These are phyloP conservation scores for Penicillium olsonii DNA, from an alignment of 2,329 filamentous ascomycete species.

Conservation along the genomic window DNA sequence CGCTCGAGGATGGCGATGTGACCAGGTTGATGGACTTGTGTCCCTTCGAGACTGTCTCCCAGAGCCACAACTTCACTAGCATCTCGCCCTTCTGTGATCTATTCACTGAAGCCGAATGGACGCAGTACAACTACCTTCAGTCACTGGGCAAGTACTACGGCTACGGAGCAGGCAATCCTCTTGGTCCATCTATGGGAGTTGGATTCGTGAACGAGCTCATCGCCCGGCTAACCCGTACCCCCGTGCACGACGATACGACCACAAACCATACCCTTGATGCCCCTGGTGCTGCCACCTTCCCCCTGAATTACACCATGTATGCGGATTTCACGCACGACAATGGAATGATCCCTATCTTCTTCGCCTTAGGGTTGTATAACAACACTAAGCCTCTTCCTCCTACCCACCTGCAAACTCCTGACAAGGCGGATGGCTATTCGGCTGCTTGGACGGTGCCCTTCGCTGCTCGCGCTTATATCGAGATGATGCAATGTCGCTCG, in stretches of 20 bases:
- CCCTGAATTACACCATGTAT: slow-evolving; percentile 68
- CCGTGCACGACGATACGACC: slow-evolving; percentile 71
- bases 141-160: slow-evolving; percentile 83
- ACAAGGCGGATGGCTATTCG: slow-evolving; percentile 67
- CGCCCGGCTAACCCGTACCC: slow-evolving; percentile 69
- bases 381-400: slow-evolving; percentile 57
- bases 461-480: slow-evolving; percentile 76
- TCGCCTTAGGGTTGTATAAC: slow-evolving; percentile 78
- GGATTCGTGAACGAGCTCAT: slow-evolving; percentile 88
- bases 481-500: slow-evolving; percentile 73
- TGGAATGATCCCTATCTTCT: slow-evolving; percentile 74
- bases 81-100: slow-evolving; percentile 74
- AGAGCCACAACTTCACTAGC: slow-evolving; percentile 48
- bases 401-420: slow-evolving; percentile 49
- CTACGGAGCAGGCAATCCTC: slow-evolving; percentile 71
- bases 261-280: slow-evolving; percentile 77
- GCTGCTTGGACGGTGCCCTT: slow-evolving; percentile 82
- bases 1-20: slow-evolving; percentile 63
- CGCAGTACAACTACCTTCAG: slow-evolving; percentile 76
- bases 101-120: slow-evolving; percentile 74
- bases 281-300: slow-evolving; percentile 66
- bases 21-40: slow-evolving; percentile 85
- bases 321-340: slow-evolving; percentile 95
- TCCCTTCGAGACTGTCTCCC: slow-evolving; percentile 76
- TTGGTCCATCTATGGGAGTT: slow-evolving; percentile 82